A percentile compares a stretch with the other conserved stretches of the same genome.
Conservation (phyloP, 805 yeast species). For the Candida maris region DNA sequence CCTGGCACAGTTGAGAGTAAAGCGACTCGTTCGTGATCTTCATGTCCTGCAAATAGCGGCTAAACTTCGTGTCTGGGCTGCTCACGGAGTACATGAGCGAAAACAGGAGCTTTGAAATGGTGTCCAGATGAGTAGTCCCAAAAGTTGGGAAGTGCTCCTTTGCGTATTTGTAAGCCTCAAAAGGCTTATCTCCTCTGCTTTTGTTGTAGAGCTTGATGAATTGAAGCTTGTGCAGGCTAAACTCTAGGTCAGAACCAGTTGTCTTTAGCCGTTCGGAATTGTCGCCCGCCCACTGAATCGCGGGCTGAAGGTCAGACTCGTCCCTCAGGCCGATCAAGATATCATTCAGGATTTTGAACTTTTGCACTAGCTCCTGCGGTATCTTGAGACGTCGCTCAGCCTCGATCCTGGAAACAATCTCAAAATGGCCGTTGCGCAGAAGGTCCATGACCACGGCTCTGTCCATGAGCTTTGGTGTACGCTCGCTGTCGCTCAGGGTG, state of each 20-base stretch:
- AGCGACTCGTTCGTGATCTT: slow-evolving; percentile 14
- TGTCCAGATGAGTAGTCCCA: slow-evolving; percentile 36
- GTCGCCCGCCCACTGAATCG: slow-evolving; percentile 46
- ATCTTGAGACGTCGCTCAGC: slow-evolving; percentile 27
- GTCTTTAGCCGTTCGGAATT: slow-evolving; percentile 25
- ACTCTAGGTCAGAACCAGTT: slow-evolving; percentile 43
- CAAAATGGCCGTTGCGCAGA: slow-evolving; percentile 30
- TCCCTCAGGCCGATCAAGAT: slow-evolving; percentile 37
- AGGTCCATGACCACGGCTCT: slow-evolving; percentile 32
- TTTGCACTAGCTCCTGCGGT: slow-evolving; percentile 28
- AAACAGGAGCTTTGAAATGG: slow-evolving; percentile 43
- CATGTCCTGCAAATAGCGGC: slow-evolving; percentile 6
- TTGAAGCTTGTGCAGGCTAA: slow-evolving; percentile 41
- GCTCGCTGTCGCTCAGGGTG: slow-evolving; percentile 9
- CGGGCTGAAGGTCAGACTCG: slow-evolving; percentile 37
- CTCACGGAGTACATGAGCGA: slow-evolving; percentile 28
- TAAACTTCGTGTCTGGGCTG: slow-evolving; percentile 6
- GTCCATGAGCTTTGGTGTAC: slow-evolving; percentile 17
- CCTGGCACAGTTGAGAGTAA: slow-evolving; percentile 36
- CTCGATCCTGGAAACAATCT: slow-evolving; percentile 23
- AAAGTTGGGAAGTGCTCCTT: slow-evolving; percentile 37
- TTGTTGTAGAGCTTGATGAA: slow-evolving; percentile 32
- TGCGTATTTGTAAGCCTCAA: slow-evolving; percentile 43
- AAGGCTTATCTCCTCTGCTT: slow-evolving; percentile 18
- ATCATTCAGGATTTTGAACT: slow-evolving; percentile 40